phyloP scores from a whole-genome alignment of 2,329 filamentous ascomycete species.

The Acephala macrosclerotiorum region DNA sequence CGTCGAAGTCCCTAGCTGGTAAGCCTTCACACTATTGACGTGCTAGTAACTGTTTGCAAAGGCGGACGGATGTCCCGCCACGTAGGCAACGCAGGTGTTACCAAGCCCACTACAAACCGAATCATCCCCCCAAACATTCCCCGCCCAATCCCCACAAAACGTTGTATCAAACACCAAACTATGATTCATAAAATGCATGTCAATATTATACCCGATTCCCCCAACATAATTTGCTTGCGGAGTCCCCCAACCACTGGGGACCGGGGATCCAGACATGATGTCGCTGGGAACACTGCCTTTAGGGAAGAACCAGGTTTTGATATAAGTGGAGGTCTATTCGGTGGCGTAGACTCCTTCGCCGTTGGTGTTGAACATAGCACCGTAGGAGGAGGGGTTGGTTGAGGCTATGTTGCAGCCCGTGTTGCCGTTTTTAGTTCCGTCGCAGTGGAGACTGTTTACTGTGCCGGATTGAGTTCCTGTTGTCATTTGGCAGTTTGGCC shows the following conservation, averaged over 20 bases:
- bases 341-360: constrained; percentile 76
- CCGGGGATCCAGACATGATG: constrained; percentile 66
- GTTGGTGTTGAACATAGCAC: constrained; percentile 72
- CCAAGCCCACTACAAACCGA: constrained; percentile 61
- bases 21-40: constrained; percentile 14
- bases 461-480: constrained; percentile 23
- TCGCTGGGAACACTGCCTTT: constrained; percentile 74
- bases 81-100: constrained; percentile 73
- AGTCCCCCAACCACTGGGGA: constrained; percentile 71
- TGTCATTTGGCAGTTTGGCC: not conserved
- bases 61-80: constrained; percentile 70
- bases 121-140: constrained; percentile 47
- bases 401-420: constrained; percentile 52
- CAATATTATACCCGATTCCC: constrained; percentile 77
- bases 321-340: constrained; percentile 76
- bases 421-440: constrained; percentile 50
- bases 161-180: constrained; percentile 82
- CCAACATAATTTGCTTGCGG: constrained; percentile 68
- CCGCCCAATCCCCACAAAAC: constrained; percentile 89
- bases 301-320: constrained; percentile 80
- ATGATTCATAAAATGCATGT: constrained; percentile 71
- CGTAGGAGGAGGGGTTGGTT: constrained; percentile 62
- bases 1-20: not conserved
- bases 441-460: constrained; percentile 57
- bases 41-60: constrained; percentile 69